Evolutionary conservation across 768 basidiomycete genomes (phyloP), one percentile per base, ranked within the genome.

Genomic region (Kwoniella dejecticola): DNA sequence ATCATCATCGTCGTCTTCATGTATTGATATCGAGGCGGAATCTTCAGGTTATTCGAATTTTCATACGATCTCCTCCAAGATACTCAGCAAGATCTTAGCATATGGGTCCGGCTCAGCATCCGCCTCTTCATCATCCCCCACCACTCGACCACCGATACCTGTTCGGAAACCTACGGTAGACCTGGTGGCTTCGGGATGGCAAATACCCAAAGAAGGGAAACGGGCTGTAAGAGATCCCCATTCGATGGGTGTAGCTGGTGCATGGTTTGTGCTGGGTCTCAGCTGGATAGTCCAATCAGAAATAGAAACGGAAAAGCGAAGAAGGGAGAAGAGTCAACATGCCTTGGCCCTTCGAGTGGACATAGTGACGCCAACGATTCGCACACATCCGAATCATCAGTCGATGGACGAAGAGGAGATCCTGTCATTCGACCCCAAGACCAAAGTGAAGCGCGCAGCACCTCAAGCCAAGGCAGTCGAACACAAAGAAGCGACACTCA

Each of bases 201-300:
- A 67, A 11, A 71, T 74, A 27, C 70, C 67, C 17, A 60, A 60
- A 45, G 68, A 74, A n/a, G 72, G 72, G 1, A 74, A 71, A 33
- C 38, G 66, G 24, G 73, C 69, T 7, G 58, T 69, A 13, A 47
- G 74, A 45, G 74, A 75, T 63, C 64, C 66, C 3, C 56, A 72
- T 30, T 63, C 63, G 2, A 75, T 75, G 74, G 71, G 71, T 12
- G 41, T 69, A 4, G 74, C 74, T 21, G 74, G 59, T 7, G 74
- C 62, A 4, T 75, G 74, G 74, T 66, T 70, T 36, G 58, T 70
- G 6, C 41, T 75, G 19, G 74, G 71, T 46, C 36, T 75, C 1
- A 68, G 66, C 7, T 75, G 71, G 70, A 46, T 70, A 12, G 64
- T 72, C 2, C 63, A 75, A 15, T 50, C 33, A 1, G 60, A 74